Evolutionary conservation across 257 asterid species (phyloP), one percentile per base, ranked within the genome.

Genomic region (Nicotiana undulata): DNA sequence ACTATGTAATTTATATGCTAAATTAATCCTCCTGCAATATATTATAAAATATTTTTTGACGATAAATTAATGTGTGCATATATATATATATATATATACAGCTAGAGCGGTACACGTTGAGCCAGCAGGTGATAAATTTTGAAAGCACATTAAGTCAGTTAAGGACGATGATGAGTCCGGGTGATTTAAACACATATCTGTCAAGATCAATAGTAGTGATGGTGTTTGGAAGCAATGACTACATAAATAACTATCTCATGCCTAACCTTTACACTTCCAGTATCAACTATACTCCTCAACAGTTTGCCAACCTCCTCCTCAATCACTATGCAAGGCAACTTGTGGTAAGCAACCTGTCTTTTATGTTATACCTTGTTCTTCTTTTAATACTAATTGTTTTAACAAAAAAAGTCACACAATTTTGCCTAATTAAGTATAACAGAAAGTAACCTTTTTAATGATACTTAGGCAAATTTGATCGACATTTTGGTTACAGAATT

Each of bases 171-270:
- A 91, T 92, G 90, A 18, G 84, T 52, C 77, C 79, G 0, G 72
- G 53, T 2, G 80, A 88, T 32, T 63, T 93, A 10, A 91, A n/a
- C 29, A 79, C 28, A 0, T 86, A 91, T 81, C 91, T 95, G 0
- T 83, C 97, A 0, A 86, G 55, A 81, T 81, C 99, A 56, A 87
- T 93, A 5, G 96, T 89, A 10, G 64, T 93, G 4, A 29, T 93
- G 53, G 97, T 91, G 0, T 82, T 95, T 60, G 99, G 99, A 15
- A 95, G 97, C 90, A 93, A 95, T 53, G 99, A 95, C 93, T 95
- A 95, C 93, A 90, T 95, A 87, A 95, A 92, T 90, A 95, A 95
- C 92, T 95, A 95, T 70, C 93, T 95, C 6, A 5, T 95, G 80
- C 97, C 98, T 0, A 26, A 83, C 24, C 80, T 90, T 16, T 95